phyloP scores from a whole-genome alignment of 495 filamentous ascomycete genomes.

The Penicillium cinerascens region DNA sequence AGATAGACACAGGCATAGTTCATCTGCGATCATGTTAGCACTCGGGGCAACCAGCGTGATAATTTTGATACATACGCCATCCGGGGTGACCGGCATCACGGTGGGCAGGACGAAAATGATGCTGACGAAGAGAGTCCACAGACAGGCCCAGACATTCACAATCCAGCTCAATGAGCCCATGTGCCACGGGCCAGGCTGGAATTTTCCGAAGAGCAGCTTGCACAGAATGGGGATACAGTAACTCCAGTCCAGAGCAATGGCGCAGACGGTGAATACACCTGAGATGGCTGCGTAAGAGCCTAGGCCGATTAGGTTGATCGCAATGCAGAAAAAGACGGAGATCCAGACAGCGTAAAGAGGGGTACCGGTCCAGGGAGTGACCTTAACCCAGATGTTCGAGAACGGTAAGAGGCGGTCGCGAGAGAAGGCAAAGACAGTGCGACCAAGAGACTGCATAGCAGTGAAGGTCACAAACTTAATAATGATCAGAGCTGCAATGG shows the following conservation, averaged over 20 bases:
- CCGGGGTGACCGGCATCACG: constrained; percentile 45
- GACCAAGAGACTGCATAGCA: constrained; percentile 57
- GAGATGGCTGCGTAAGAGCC: constrained; percentile 58
- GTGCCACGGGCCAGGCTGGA: constrained; percentile 59
- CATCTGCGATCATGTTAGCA: constrained; percentile 27
- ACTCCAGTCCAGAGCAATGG: constrained; percentile 60
- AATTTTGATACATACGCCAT: constrained; percentile 27
- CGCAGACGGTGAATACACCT: constrained; percentile 61
- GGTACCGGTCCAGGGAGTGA: constrained; percentile 51
- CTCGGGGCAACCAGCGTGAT: not conserved
- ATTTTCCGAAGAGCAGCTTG: constrained; percentile 55
- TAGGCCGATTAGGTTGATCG: constrained; percentile 61
- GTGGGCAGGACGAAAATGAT: constrained; percentile 62
- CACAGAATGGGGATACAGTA: constrained; percentile 62
- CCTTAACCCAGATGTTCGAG: constrained; percentile 52
- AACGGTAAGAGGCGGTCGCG: constrained; percentile 57
- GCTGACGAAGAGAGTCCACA: constrained; percentile 59
- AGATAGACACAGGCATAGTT: constrained; percentile 34
- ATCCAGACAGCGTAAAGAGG: constrained; percentile 61
- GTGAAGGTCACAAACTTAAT: constrained; percentile 54
- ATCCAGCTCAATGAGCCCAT: constrained; percentile 44
- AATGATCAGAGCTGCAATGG: constrained; percentile 56
- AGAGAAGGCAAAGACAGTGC: constrained; percentile 61
- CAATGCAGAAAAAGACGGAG: constrained; percentile 52
- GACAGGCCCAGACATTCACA: constrained; percentile 52